Base-by-base conservation (phyloP, 1,284 basidiomycete species). In the Butyriboletus appendiculatus region DNA sequence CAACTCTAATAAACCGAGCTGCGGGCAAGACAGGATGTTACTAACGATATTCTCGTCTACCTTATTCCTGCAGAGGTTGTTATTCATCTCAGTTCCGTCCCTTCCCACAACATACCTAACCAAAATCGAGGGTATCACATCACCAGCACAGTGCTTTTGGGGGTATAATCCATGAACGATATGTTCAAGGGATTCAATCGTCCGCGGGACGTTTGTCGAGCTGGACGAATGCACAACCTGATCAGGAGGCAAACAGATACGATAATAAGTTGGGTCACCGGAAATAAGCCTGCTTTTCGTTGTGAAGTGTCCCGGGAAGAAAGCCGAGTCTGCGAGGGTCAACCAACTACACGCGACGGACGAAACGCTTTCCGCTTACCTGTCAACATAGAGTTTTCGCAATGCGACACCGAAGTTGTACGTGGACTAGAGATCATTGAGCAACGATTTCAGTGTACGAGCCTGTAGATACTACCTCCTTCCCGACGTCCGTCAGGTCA, bases 401-500 rank as follows among this genome's bases (percentile, higher is more conserved):
- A 93, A 71, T 8, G 79, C 78, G 35, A 65, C 62, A 1, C 91
- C 91, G 59, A 85, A 85, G 43, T 81, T 76, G 56, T 80, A 83
- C 3, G 89, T 92, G 4, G 88, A 83, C 87, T 90, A 44, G 50
- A 42, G 44, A 40, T 24, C 48, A 5, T 56, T 55, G 24, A 59
- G 53, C 45, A 20, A 52, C 8, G 16, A 16, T 32, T 20, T 38
- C 50, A 52, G 28, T 22, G 50, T 18, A 48, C 35, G 50, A 15
- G 16, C 37, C 28, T 26, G 33, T 45, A 39, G 44, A 70, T 28
- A 5, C 9, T 52, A 85, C 88, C 73, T 85, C 74, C 64, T 86
- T 78, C 33, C 91, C 91, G 6, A 88, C 60, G 63, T 94, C 91
- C 10, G 91, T 92, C 58, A 94, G 71, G 66, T 92, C 90, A 30